Base-by-base conservation (phyloP, 441 rosid genomes). In the Erysimum cheiri region DNA sequence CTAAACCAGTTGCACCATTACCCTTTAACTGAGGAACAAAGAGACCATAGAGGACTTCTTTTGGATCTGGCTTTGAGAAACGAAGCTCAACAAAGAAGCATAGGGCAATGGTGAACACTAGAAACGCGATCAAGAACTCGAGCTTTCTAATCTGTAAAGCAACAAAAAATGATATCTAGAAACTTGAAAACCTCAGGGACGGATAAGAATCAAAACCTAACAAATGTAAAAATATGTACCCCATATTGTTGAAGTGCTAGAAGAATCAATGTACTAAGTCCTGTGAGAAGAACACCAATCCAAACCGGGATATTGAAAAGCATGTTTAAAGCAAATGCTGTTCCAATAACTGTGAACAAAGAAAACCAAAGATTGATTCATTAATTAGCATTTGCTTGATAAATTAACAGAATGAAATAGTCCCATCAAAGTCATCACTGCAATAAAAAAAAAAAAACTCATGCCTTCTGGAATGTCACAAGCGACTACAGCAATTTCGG, bases 391-490 rank as follows among this genome's bases (percentile, higher is more conserved):
- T 36, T 5, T 49, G 22, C 1, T 47, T 58, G 66, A 73, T 17
- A 31, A 6, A 36, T 33, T 40, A 55, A 24, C 33, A 5, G n/a
- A 57, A 31, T 14, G 39, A 8, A 35, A 35, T 3, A 32, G 1
- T 1, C 33, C 10, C 39, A 15, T 29, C 26, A 37, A 56, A 33
- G 47, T 46, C 40, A 67, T 67, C 62, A 57, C 28, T 35, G 57
- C 40, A 75, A 61, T 8, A 53, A 5, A n/a, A 36, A 24, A 62
- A 11, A 19, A 19, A 19, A 19, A 19, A 19, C 14, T 33, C 65
- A 56, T 59, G 80, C 97, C 98, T 90, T 94, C 98, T 22, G 99
- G 99, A 65, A 94, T 94, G 78, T 94, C 99, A 83, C 96, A 92
- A 52, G 99, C 96, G 5, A 94, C 97, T 56, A 94, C 78, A 44